Percentiles rank a stretch among this genome's conserved stretches.
These are phyloP conservation scores for Alternaria longipes DNA, from an alignment of 2,329 filamentous ascomycete species.

Conservation along the genomic window DNA sequence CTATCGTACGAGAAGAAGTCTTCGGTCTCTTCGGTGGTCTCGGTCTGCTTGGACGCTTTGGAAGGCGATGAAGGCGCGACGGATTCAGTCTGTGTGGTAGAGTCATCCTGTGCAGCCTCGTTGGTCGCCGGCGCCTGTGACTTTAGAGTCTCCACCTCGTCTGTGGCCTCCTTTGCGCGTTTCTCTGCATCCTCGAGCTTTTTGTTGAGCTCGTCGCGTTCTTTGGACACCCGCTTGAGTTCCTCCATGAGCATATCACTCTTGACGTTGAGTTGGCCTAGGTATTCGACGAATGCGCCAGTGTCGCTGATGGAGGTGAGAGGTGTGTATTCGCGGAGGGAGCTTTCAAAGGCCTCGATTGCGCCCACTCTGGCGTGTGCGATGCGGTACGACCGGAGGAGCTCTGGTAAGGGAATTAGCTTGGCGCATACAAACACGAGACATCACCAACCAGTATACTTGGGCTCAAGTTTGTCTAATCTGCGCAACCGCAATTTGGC, in stretches of 20 bases:
- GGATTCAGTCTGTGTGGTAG: conserved; percentile 38
- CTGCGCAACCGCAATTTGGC: conserved; percentile 79
- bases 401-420: conserved; percentile 64
- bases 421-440: neutral
- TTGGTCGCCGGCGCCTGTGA: conserved; percentile 24
- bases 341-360: conserved; percentile 93
- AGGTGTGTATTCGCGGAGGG: conserved; percentile 90
- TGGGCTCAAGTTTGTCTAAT: conserved; percentile 87
- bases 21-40: conserved; percentile 59
- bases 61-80: conserved; percentile 36
- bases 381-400: conserved; percentile 89
- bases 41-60: conserved; percentile 39
- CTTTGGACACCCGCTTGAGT: conserved; percentile 82
- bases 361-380: conserved; percentile 86
- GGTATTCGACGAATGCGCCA: conserved; percentile 83
- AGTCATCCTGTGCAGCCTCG: conserved; percentile 38
- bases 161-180: conserved; percentile 67
- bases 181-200: conserved; percentile 75
- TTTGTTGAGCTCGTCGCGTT: conserved; percentile 82
- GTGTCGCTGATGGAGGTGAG: conserved; percentile 89
- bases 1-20: conserved; percentile 94
- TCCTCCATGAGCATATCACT: conserved; percentile 95
- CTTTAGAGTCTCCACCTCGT: conserved; percentile 69
- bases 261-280: conserved; percentile 85
- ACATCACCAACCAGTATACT: conserved; percentile 74